phyloP scores from a whole-genome alignment of 2,329 filamentous ascomycete genomes.

The Myriosclerotinia curreyana region DNA sequence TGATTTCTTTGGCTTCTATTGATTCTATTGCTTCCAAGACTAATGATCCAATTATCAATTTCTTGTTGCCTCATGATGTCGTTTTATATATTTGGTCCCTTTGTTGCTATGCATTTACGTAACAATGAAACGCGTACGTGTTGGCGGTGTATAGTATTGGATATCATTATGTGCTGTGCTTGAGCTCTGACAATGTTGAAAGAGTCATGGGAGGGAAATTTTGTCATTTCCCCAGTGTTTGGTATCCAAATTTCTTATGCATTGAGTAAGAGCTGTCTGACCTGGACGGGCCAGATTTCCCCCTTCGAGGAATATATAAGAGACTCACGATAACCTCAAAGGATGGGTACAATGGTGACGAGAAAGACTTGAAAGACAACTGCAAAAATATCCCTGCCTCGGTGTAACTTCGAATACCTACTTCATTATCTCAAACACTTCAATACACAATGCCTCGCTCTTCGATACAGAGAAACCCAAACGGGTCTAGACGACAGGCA shows the following conservation, averaged over 20 bases:
- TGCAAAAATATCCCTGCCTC: neutral
- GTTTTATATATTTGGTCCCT: neutral
- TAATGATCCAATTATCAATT: constrained; percentile 10
- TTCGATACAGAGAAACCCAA: neutral
- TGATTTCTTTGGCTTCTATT: constrained; percentile 7
- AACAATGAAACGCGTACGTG: constrained; percentile 19
- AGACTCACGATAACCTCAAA: constrained; percentile 12
- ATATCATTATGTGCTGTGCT: constrained; percentile 9
- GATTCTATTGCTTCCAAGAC: neutral
- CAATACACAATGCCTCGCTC: constrained; percentile 2
- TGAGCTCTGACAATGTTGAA: constrained; percentile 18
- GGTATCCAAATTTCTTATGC: constrained; percentile 14
- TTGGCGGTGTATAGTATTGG: constrained; percentile 21
- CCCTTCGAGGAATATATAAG: neutral
- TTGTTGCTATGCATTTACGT: constrained; percentile 18
- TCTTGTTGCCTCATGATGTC: constrained; percentile 15
- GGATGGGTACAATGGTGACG: neutral
- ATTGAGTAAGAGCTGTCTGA: constrained; percentile 1
- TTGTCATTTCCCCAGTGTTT: constrained; percentile 16
- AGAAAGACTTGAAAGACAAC: constrained; percentile 1
- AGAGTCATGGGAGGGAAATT: constrained; percentile 18
- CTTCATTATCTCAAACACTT: neutral
- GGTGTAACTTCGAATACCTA: neutral
- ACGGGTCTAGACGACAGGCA: neutral
- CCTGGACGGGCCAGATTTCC: neutral